Conservation (phyloP, 106 monocot genomes). For the Allium fistulosum region DNA sequence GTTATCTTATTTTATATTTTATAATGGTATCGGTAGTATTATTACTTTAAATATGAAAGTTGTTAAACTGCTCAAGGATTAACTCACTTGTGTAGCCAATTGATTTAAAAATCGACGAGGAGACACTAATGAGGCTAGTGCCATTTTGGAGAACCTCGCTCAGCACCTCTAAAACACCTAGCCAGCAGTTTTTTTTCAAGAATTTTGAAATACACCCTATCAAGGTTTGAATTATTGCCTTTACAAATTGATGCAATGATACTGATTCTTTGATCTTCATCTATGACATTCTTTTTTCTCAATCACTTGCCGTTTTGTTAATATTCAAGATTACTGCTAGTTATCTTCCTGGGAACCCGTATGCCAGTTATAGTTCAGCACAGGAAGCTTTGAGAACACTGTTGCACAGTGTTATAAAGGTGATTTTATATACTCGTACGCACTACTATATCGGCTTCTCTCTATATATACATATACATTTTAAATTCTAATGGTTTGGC, state of each 20-base stretch:
- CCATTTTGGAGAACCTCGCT: slow-evolving; percentile 86
- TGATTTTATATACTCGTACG: not conserved
- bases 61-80: not conserved
- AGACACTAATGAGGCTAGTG: slow-evolving; percentile 78
- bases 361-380: slow-evolving; percentile 67
- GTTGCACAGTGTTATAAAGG: slow-evolving; percentile 84
- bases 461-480: not conserved
- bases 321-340: slow-evolving; percentile 53
- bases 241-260: not conserved
- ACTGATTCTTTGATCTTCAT: too few relatives aligned
- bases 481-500: not conserved
- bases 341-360: slow-evolving; percentile 68
- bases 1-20: too few relatives aligned
- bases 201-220: slow-evolving; percentile 93
- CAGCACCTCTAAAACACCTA: slow-evolving; percentile 32
- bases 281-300: too few relatives aligned
- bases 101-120: slow-evolving; percentile 89
- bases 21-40: too few relatives aligned
- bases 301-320: slow-evolving; percentile 5
- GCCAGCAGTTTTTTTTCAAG: slow-evolving; percentile 64
- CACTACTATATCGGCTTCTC: not conserved
- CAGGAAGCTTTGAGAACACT: slow-evolving; percentile 72
- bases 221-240: slow-evolving; percentile 33
- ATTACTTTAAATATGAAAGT: too few relatives aligned
- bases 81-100: slow-evolving; percentile 48